Percentiles rank a stretch among this genome's conserved stretches.
phyloP scores from a whole-genome alignment of 2,329 filamentous ascomycete genomes.

The Ophiostoma montium region DNA sequence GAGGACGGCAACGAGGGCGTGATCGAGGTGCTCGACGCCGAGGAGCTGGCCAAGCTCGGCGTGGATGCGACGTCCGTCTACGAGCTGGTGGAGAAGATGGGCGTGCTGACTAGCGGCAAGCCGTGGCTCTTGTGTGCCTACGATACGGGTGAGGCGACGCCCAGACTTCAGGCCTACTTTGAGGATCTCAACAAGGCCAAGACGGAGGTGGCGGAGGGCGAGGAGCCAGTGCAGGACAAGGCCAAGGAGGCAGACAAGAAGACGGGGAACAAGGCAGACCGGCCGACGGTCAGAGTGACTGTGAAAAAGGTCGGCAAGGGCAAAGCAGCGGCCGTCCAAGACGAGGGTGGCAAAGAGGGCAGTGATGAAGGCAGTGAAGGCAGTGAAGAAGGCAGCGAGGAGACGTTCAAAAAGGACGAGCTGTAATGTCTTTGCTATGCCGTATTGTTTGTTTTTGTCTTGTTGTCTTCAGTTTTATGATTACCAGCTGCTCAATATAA shows the following conservation, averaged over 20 bases:
- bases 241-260: not conserved
- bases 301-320: not conserved
- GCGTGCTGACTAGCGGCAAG: not conserved
- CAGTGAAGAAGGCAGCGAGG: slow-evolving; percentile 29
- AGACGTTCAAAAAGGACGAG: slow-evolving; percentile 32
- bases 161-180: not conserved
- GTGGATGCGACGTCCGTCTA: slow-evolving; percentile 55
- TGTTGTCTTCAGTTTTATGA: not conserved
- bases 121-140: not conserved
- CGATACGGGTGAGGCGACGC: not conserved
- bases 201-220: not conserved
- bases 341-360: slow-evolving; percentile 24
- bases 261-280: not conserved
- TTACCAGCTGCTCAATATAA: too few relatives aligned
- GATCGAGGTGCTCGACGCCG: slow-evolving; percentile 44
- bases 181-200: not conserved
- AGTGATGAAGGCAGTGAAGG: slow-evolving; percentile 5
- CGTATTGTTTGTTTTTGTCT: not conserved
- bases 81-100: slow-evolving; percentile 14
- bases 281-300: not conserved
- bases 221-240: not conserved
- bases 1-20: slow-evolving; percentile 38
- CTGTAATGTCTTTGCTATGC: slow-evolving; percentile 22
- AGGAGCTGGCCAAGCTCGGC: slow-evolving; percentile 57
- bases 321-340: not conserved